Base-by-base conservation (phyloP, 768 basidiomycete species). In the Omphalotus guepiniiformis region DNA sequence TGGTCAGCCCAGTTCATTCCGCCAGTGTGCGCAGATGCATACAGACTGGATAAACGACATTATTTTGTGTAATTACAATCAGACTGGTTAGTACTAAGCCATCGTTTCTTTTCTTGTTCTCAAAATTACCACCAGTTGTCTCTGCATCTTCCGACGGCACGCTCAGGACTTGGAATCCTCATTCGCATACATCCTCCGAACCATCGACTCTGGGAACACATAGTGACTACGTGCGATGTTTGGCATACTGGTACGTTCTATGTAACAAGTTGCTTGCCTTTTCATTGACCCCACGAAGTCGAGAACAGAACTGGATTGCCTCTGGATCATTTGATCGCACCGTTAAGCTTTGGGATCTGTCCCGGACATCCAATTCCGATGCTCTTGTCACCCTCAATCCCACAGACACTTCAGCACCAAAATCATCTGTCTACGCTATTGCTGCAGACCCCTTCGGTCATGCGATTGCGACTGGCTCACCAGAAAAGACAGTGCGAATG, bases 21-120 rank as follows among this genome's bases (percentile, higher is more conserved):
- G 95, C 25, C 94, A 97, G 63, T 86, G 83, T 49, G 83, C 85
- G 7, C 93, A 97, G 61, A 78, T 81, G 4, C 93, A 97, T 62
- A 84, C 83, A 1, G 94, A 97, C 66, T 99, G 95, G 95, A 81
- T 98, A 28, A 99, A 96, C 60, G 95, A 98, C 57, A 80, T 98
- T 39, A 60, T 93, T 2, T 75, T 99, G 15, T 93, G 90, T 68
- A 94, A 97, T 60, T 75, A 82, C 51, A 93, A 96, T 55, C 93
- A 94, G 62, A 96, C 88, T 3, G 71, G 89, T 85, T 40, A 36
- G 81, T 66, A 1, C 4, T 36, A 30, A 30, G 3, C 27, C 36
- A n/a, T 50, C 13, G 35, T 16, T 22, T 42, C 15, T 30, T 30
- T n/a, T 26, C 16, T 37, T 35, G 39, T 52, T 53, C 47, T 59